Base-by-base conservation (phyloP, 495 filamentous ascomycete species). In the Penicillium maclennaniae region DNA sequence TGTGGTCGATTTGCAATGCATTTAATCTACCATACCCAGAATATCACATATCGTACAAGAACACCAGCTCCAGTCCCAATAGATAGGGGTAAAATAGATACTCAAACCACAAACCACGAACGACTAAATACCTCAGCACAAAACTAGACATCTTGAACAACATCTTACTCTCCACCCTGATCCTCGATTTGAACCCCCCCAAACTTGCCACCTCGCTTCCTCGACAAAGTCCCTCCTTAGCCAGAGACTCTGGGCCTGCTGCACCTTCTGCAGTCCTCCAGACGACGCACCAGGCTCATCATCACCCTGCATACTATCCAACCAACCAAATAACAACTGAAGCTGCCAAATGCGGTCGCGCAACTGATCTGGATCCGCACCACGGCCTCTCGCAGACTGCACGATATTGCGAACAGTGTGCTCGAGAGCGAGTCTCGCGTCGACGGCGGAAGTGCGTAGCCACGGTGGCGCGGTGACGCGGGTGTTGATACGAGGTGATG, bases 291-390 rank as follows among this genome's bases (percentile, higher is more conserved):
- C 71, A 42, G 60, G 68, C 42, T 66, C 63, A 41, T 58, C 69
- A 50, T 59, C 70, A 49, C 60, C 59, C 45, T 58, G 60, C 34
- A 62, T 60, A 38, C 65, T 63, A 61, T 90, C 88, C 3, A 84
- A 79, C 89, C 91, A 96, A 55, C 86, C 86, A 68, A 96, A 93
- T 42, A 98, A 65, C 9, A 92, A 59, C 50, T 80, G 80, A 20
- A 97, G 69, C 48, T 91, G 88, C 69, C 88, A 79, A 47, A 97
- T 61, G 2, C 83, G 73, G 66, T 93, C 88, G 36, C 83, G 70
- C 6, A 73, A 50, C 51, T 71, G 65, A 43, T 73, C 71, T 0
- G 68, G 58, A 43, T 77, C 58, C 69, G 61, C 67, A 7, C 65
- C 63, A 7, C 66, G 69, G 23, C 69, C 67, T 8, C 50, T 57